Evolutionary conservation across 257 asterid species (phyloP), one percentile per base, ranked within the genome.

Genomic region (Cruciata laevipes): DNA sequence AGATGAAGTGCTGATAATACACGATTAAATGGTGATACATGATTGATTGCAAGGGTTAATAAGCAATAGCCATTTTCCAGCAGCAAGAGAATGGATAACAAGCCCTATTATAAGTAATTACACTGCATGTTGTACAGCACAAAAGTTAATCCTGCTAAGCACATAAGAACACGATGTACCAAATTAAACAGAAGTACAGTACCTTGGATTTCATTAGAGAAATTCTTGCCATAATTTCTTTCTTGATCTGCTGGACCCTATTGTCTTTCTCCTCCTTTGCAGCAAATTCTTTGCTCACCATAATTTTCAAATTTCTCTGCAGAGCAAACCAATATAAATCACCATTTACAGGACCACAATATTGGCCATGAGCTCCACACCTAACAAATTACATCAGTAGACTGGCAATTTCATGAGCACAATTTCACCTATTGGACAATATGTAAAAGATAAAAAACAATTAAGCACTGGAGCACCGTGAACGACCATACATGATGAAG

Each of bases 191-290:
- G 71, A 40, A 67, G 77, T 58, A 66, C 17, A 11, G 49, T 79
- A 90, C 99, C 81, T 87, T 88, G 70, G 95, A 80, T 73, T 81
- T 87, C 82, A 90, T 76, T 61, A 75, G 67, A 13, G 92, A 92
- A 76, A 87, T 71, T 75, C 85, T 83, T 69, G 68, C 77, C 79
- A 69, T 83, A 74, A 90, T 88, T 79, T 94, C 99, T 74, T 77
- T 89, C 84, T 90, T 94, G 64, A 87, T 83, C 75, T 84, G 87
- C 81, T 71, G 99, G 74, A 90, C 71, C 38, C 83, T 82, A 73
- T 67, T 89, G 77, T 85, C 93, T 79, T 87, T 90, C 87, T 94
- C 99, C 77, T 83, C 87, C 74, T 84, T 88, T 51, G 95, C 96
- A n/a, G 95, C 83, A 78, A 94, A 74, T 63, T 95, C 96, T 84